Evolutionary conservation across 1,284 basidiomycete species (phyloP), one percentile per base, ranked within the genome.

Genomic region (Boletus semigastroideus): DNA sequence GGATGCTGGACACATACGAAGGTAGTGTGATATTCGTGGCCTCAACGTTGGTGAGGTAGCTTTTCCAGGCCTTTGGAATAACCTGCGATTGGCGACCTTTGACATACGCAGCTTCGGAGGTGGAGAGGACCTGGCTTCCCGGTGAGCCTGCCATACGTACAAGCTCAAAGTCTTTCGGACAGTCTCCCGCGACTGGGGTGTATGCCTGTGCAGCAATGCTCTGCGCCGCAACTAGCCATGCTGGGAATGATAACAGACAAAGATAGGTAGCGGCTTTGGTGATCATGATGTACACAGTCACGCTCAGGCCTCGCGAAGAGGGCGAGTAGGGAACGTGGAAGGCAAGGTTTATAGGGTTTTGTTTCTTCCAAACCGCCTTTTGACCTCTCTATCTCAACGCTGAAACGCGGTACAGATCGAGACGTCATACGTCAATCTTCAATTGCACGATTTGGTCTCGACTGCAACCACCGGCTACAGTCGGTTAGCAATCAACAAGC

Each of bases 1-100:
- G 60, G 42, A 75, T 71, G 31, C 40, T 42, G 14, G 64, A 61
- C 22, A 75, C 68, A 43, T 76, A 75, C 1, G 46, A 33, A 2
- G 73, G 72, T 1, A 74, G 59, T 13, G 56, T 39, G 31, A 53
- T 44, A 19, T 56, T 49, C 46, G 59, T 62, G 11, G 57, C 51
- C 36, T 69, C 55, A 17, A 74, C 76, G 48, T 69, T 70, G 1
- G 57, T n/a, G 10, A 37, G 36, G 36, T 37, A 37, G 17, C n/a
- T 19, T 19, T 37, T 37, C 36, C 36, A 37, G n/a, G 36, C 36
- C 36, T 19, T 9, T 17, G 36, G 36, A 17, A 37, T 37, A 17
- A 37, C 36, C 19, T 37, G 36, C 7, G 36, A 37, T 37, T 12
- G 36, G 17, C 36, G 36, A 19, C 17, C 36, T 4, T 37, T n/a